Percentiles rank a stretch among this genome's conserved stretches.
These are phyloP conservation scores for Nannizziopsis barbatae DNA, from an alignment of 2,329 filamentous ascomycete species.

Conservation along the genomic window DNA sequence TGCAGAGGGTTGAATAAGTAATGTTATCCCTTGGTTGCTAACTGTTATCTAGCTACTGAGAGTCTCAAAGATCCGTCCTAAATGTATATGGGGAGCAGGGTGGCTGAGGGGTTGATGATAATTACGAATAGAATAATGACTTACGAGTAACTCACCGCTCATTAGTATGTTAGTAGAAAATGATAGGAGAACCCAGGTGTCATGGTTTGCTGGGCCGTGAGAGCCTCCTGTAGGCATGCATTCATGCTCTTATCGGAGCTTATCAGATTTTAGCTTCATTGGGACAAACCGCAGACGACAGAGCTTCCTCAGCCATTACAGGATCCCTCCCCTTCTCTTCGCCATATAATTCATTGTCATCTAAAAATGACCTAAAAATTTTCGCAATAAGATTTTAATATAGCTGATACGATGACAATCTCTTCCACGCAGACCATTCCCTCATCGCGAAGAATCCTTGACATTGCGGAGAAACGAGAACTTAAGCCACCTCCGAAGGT, in stretches of 20 bases:
- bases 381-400: neutral
- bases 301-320: neutral
- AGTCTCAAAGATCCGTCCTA: constrained; percentile 12
- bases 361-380: neutral
- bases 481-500: constrained; percentile 46
- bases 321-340: neutral
- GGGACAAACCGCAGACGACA: neutral
- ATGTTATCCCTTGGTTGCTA: neutral
- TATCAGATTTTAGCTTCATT: constrained; percentile 6
- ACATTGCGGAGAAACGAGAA: constrained; percentile 37
- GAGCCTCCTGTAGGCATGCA: neutral
- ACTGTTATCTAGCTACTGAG: constrained; percentile 9
- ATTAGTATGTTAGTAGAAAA: neutral
- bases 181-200: no score
- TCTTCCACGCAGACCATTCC: constrained; percentile 30
- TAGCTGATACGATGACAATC: constrained; percentile 32
- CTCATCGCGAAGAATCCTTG: constrained; percentile 30
- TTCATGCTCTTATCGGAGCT: constrained; percentile 4
- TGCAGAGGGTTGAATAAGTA: neutral
- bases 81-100: neutral
- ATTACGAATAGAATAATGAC: neutral
- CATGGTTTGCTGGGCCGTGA: neutral
- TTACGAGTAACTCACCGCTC: neutral
- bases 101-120: neutral
- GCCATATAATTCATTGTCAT: neutral